Base-by-base conservation (phyloP, 169 alveolate species). In the Plasmodium cynomolgi region DNA sequence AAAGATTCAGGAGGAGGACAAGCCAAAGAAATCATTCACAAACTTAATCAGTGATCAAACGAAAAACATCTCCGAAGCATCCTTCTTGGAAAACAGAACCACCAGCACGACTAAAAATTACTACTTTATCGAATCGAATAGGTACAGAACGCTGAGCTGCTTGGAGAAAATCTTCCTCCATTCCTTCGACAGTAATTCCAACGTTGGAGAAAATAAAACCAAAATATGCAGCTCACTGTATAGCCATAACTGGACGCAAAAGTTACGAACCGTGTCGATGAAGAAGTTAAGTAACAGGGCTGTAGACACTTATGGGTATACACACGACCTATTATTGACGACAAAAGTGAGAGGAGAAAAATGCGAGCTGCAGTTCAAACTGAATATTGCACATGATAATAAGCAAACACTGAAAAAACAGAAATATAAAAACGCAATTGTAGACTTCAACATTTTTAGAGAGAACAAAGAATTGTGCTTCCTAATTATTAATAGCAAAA, bases 141-240 rank as follows among this genome's bases (percentile, higher is more conserved):
- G 39, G 41, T 91, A 91, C 74, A 37, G 95, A 71, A 91, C 95
- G 11, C 62, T 91, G 31, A 91, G 95, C 37, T 91, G 95, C 33
- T 91, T 91, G 68, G 95, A 91, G 83, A 91, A 91, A 91, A 37
- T 91, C 41, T 81, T 91, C 20, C 54, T 91, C 39, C 50, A 91
- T 31, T 83, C 74, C 23, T 91, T 81, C 41, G 81, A 81, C 39
- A 47, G 20, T 37, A 74, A 81, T 3, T n/a, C 44, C 31, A 44
- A 91, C 11, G 7, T 13, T 13, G 73, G 37, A 29, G 82, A 91
- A 82, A 47, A 82, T 83, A 47, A n/a, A 56, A 41, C 39, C 41
- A 91, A 72, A 82, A 72, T 39, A 44, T 91, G 95, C 75, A 83
- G 92, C 83, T 31, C 74, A 4, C 83, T 71, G 33, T 77, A 91